Base-by-base conservation (phyloP, 345 rosid genomes). In the Boechera divaricarpa region DNA sequence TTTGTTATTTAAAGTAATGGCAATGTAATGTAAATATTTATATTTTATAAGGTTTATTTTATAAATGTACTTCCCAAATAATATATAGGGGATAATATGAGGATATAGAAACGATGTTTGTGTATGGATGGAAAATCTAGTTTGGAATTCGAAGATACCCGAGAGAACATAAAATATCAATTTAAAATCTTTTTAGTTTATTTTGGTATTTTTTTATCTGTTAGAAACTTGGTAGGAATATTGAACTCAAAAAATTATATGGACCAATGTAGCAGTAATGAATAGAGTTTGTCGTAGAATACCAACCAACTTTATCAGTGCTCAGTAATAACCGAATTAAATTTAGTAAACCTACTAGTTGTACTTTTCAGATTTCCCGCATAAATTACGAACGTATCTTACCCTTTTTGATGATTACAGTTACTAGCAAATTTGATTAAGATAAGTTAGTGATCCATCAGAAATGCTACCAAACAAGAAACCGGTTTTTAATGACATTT, bases 321-420 rank as follows among this genome's bases (percentile, higher is more conserved):
- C 65, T 60, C 56, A 68, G 74, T 76, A 76, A 68, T 29, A 76
- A 31, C 62, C 29, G 74, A 69, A 69, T 60, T 76, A 6, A 76
- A 69, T 52, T 52, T 33, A 61, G 74, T 69, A 33, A 15, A 69
- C 79, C 74, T 61, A 61, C 69, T 62, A 42, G 7, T 53, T 10
- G 33, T 54, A 77, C 64, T 69, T 61, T 41, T 54, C 64, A 69
- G 70, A 54, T 36, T 62, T 69, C 59, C 47, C 35, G 70, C 76
- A 47, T 63, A 7, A 33, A 12, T 33, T 13, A 26, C 51, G 64
- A 54, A 69, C 65, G 44, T 63, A 44, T 62, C 59, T 62, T 52
- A 26, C 29, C 31, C 44, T 24, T 36, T 63, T 63, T 56, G 4
- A 48, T 71, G 33, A 47, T 77, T 70, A 6, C 7, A 41, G 49